Evolutionary conservation across 805 yeast species (phyloP).

Genomic region (Maudiozyma bulderi): DNA sequence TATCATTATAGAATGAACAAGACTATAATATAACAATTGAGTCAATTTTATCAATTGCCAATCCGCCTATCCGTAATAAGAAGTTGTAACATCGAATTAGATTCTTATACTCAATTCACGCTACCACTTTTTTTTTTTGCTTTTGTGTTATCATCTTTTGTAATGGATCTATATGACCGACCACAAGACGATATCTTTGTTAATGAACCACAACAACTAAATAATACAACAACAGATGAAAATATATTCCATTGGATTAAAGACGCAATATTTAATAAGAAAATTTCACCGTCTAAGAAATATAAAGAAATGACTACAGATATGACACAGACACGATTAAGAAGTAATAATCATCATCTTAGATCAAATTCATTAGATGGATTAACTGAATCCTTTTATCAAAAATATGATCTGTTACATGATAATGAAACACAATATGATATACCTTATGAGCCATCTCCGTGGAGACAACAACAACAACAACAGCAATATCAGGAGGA

Average conservation of each 20-base stretch:
- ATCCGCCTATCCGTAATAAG: no score
- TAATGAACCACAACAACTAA: background rate
- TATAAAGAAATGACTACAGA: constrained; percentile 7
- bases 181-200: background rate
- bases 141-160: background rate
- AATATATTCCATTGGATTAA: constrained; percentile 20
- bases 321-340: background rate
- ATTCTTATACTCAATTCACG: background rate
- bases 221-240: background rate
- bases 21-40: no score
- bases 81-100: no score
- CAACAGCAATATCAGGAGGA: background rate
- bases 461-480: background rate
- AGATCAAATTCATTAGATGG: constrained; percentile 24
- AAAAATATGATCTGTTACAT: constrained; percentile 19
- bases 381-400: constrained; percentile 15
- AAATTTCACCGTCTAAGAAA: constrained; percentile 23
- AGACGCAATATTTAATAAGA: constrained; percentile 26
- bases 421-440: background rate
- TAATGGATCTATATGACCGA: background rate
- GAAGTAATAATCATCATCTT: constrained; percentile 2
- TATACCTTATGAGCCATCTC: background rate
- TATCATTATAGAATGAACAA: no score
- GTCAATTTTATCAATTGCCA: no score
- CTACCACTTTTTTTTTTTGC: background rate